Conservation (phyloP, 2,329 filamentous ascomycete genomes). For the Dactylellina haptotyla region DNA sequence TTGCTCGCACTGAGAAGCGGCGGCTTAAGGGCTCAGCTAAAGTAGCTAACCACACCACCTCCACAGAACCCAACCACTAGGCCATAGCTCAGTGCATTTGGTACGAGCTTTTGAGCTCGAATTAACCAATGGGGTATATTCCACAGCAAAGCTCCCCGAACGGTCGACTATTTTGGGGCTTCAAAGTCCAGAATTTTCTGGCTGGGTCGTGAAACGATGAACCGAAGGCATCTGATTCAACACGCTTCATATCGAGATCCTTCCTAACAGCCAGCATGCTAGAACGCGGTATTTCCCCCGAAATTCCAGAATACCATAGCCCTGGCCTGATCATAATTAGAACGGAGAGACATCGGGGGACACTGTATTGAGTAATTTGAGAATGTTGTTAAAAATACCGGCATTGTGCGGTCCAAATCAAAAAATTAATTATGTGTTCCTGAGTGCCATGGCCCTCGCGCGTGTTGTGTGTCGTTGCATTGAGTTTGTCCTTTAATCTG, state of each 20-base stretch:
- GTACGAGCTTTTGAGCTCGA: no score
- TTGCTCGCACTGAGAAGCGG: slow-evolving; percentile 21
- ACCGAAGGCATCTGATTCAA: no score
- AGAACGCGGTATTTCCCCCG: no score
- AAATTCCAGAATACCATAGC: no score
- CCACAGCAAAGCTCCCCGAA: not conserved
- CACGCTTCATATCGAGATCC: no score
- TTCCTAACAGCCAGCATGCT: no score
- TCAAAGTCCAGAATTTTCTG: not conserved
- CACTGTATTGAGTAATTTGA: not conserved
- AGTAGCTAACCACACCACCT: slow-evolving; percentile 8
- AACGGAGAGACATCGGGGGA: not conserved
- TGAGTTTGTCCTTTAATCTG: not conserved
- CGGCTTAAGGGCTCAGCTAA: slow-evolving; percentile 21
- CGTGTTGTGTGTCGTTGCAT: slow-evolving; percentile 34
- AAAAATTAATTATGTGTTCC: slow-evolving; percentile 1
- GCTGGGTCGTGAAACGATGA: no score
- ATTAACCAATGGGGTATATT: slow-evolving; percentile 18
- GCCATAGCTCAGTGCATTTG: not conserved
- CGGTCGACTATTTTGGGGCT: not conserved
- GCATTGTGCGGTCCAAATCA: slow-evolving; percentile 16
- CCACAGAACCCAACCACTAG: not conserved
- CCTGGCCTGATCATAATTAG: not conserved
- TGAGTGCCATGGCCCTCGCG: not conserved
- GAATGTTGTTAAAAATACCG: not conserved